Base-by-base conservation (phyloP, 2,329 filamentous ascomycete genomes). In the Alternaria sp. region DNA sequence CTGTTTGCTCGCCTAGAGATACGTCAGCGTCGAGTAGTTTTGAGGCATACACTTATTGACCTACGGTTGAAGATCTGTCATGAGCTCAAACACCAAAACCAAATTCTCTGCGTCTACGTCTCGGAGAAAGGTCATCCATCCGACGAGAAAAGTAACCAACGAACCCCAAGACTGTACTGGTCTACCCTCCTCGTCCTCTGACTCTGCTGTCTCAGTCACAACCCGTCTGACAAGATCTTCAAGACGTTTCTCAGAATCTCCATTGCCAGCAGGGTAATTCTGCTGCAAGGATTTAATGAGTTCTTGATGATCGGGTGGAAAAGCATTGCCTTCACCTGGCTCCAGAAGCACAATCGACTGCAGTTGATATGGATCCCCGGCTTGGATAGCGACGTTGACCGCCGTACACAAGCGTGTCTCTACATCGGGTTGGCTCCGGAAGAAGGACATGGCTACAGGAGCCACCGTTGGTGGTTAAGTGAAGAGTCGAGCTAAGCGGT, bases 81-180 rank as follows among this genome's bases (percentile, higher is more conserved):
- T 85, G 70, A 90, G 79, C 59, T 92, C 86, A 74, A 97, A 93
- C 4, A 93, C 90, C 57, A 87, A 85, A 28, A 94, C 80, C 41
- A 95, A 81, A 72, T 96, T 90, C 12, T 89, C 86, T 51, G 91
- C 89, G 70, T 96, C 85, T 32, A 94, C 89, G 72, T 96, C 92
- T 57, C 93, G 84, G 83, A 94, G 87, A 70, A 94, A 97, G 45
- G 86, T 83, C 65, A 97, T 84, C 73, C 96, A 97, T 51, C 92
- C 88, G 70, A 88, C 90, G 77, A 96, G 87, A 73, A 97, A 96
- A 3, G 88, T 85, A 51, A 90, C 83, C 75, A 97, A 93, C 1
- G 90, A 87, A 0, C 88, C 87, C 92, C 93, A 97, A 0, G 86
- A 84, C 8, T 89, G 88, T 12, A 77, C 62, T 6, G 71, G 70